A percentile compares a stretch with the other conserved stretches of the same genome.
Evolutionary conservation across 768 basidiomycete species (phyloP).

Genomic region (Arthromyces matolae): DNA sequence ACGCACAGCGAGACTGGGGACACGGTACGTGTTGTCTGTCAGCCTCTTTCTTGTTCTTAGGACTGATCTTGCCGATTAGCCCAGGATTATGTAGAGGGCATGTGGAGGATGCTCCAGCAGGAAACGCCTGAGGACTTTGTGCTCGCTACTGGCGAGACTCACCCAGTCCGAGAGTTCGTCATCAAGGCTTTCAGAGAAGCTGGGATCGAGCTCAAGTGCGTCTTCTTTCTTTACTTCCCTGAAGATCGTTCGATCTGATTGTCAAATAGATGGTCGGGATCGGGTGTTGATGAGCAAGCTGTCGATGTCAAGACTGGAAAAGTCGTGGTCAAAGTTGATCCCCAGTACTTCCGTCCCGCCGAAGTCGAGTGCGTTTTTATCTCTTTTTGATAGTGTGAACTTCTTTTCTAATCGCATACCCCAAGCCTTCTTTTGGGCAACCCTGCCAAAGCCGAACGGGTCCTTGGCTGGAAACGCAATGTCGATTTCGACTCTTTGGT

Average conservation of each 20-base stretch:
- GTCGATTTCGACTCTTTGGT: slow-evolving; percentile 83
- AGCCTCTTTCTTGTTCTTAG: neutral
- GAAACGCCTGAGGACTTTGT: slow-evolving; percentile 82
- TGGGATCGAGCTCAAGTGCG: slow-evolving; percentile 63
- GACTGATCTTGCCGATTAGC: slow-evolving; percentile 37
- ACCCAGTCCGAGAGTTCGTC: slow-evolving; percentile 90
- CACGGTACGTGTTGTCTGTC: slow-evolving; percentile 59
- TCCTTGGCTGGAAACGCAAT: slow-evolving; percentile 88
- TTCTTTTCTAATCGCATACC: no score
- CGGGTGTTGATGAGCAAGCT: slow-evolving; percentile 74
- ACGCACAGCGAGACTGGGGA: slow-evolving; percentile 96
- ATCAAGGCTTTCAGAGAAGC: slow-evolving; percentile 77
- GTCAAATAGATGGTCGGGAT: slow-evolving; percentile 67
- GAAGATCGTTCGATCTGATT: slow-evolving; percentile 2
- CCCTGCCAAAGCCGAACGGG: slow-evolving; percentile 84
- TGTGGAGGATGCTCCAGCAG: slow-evolving; percentile 98
- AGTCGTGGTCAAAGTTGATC: slow-evolving; percentile 79
- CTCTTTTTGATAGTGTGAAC: no score
- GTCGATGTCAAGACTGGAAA: slow-evolving; percentile 65
- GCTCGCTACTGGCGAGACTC: slow-evolving; percentile 94
- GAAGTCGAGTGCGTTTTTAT: slow-evolving; percentile 79
- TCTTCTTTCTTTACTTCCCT: slow-evolving; percentile 5
- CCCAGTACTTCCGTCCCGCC: slow-evolving; percentile 89
- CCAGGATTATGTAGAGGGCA: slow-evolving; percentile 91
- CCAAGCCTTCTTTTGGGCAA: slow-evolving; percentile 78